These are phyloP conservation scores for Setomelanomma holmii DNA, from an alignment of 2,329 filamentous ascomycete species.

Conservation along the genomic window DNA sequence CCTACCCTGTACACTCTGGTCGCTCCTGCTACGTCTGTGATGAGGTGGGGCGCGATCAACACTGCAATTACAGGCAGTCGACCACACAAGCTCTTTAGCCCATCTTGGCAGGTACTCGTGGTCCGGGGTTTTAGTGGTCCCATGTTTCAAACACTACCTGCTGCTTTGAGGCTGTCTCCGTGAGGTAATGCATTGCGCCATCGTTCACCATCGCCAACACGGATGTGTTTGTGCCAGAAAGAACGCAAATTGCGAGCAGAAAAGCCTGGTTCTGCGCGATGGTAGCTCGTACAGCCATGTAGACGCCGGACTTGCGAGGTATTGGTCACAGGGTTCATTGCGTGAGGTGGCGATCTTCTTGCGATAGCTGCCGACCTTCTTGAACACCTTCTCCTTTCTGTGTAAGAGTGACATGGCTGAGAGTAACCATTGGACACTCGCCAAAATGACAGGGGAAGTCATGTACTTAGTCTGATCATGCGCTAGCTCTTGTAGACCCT, in stretches of 20 bases:
- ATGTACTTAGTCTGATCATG: conserved; percentile 2
- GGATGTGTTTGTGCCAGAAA: not conserved
- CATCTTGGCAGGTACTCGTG: conserved; percentile 40
- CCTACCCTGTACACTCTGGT: conserved; percentile 14
- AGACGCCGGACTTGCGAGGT: too few species aligned
- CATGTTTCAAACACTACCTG: conserved; percentile 31
- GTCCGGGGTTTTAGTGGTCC: conserved; percentile 17
- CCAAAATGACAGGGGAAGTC: conserved; percentile 12
- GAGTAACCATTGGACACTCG: conserved; percentile 1
- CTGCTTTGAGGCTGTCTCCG: conserved; percentile 33
- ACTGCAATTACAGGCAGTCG: conserved; percentile 26
- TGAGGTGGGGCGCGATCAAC: conserved; percentile 36
- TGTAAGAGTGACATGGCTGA: not conserved
- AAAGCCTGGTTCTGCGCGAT: not conserved
- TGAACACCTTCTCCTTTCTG: not conserved
- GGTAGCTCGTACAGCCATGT: too few species aligned
- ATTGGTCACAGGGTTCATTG: conserved; percentile 11
- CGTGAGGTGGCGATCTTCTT: conserved; percentile 8
- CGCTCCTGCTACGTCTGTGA: conserved; percentile 8
- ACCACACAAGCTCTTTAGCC: too few species aligned
- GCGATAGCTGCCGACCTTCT: not conserved
- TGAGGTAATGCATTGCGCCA: conserved; percentile 5
- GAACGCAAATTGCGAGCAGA: conserved; percentile 9
- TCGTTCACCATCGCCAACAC: not conserved
- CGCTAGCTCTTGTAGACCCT: not conserved